These are phyloP conservation scores for Ceratocystis cubensis DNA, from an alignment of 2,329 filamentous ascomycete genomes.

Conservation along the genomic window DNA sequence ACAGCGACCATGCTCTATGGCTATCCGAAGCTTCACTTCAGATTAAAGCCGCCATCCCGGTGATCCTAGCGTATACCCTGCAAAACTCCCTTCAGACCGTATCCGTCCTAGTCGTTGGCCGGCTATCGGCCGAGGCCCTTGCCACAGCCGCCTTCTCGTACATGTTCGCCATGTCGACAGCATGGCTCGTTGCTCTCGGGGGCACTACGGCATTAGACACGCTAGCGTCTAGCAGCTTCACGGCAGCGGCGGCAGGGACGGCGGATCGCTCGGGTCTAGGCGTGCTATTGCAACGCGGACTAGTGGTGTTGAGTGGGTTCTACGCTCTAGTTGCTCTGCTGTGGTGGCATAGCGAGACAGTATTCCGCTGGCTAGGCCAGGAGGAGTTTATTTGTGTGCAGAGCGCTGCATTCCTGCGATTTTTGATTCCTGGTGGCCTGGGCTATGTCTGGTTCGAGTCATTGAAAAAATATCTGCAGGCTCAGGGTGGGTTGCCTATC, in stretches of 20 bases:
- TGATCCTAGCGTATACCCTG: constrained; percentile 72
- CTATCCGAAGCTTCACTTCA: constrained; percentile 53
- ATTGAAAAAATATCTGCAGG: constrained; percentile 78
- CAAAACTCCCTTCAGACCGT: constrained; percentile 77
- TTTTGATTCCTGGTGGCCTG: constrained; percentile 65
- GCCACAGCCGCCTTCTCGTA: constrained; percentile 77
- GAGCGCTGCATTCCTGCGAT: constrained; percentile 58
- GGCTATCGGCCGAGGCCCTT: constrained; percentile 64
- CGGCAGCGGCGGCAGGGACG: constrained; percentile 64
- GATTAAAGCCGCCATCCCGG: constrained; percentile 56
- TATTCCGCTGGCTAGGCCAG: constrained; percentile 66
- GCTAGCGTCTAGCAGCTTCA: constrained; percentile 69
- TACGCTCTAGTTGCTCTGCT: constrained; percentile 61
- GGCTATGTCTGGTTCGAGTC: constrained; percentile 82
- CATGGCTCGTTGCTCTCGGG: constrained; percentile 74
- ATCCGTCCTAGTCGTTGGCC: constrained; percentile 69
- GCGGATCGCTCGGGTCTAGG: constrained; percentile 68
- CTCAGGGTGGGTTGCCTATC: constrained; percentile 52
- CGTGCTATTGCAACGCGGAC: constrained; percentile 61
- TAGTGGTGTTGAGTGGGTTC: constrained; percentile 58
- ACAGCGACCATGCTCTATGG: constrained; percentile 26
- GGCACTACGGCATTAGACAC: constrained; percentile 81
- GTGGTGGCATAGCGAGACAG: constrained; percentile 61
- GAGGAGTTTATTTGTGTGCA: constrained; percentile 64
- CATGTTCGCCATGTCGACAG: constrained; percentile 87